Conservation (phyloP, 257 asterid genomes). For the Handroanthus guayacan region DNA sequence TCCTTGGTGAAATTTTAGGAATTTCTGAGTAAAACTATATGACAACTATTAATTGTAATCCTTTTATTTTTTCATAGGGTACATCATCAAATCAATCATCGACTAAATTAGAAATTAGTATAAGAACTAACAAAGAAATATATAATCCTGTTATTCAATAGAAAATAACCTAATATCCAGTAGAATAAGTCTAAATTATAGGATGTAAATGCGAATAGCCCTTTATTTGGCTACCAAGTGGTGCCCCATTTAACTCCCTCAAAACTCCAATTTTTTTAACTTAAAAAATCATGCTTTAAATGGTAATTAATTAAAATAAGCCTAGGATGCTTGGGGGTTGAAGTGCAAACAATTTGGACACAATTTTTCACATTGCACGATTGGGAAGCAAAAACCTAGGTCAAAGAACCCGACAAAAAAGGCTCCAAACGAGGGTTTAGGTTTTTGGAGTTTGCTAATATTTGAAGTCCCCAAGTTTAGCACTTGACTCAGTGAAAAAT, state of each 20-base stretch:
- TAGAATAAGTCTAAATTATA: not conserved
- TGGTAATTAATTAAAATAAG: not conserved
- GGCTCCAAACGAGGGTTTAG: constrained; percentile 71
- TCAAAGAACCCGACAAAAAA: constrained; percentile 74
- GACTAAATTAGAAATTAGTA: no score
- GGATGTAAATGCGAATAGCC: not conserved
- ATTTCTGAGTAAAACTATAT: no score
- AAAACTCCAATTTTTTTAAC: not conserved
- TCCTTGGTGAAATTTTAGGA: no score
- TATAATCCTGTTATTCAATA: no score
- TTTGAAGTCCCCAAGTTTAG: constrained; percentile 56
- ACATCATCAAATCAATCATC: no score
- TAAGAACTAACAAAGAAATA: no score
- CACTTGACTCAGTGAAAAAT: constrained; percentile 56
- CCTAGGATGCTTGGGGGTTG: constrained; percentile 14
- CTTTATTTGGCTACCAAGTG: not conserved
- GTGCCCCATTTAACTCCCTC: not conserved
- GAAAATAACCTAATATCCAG: no score
- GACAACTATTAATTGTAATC: no score
- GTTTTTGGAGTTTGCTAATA: constrained; percentile 58
- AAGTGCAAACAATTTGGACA: constrained; percentile 28
- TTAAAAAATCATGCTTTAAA: constrained; percentile 21
- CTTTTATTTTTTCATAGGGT: no score
- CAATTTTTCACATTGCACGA: constrained; percentile 60
- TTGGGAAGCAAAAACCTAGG: constrained; percentile 82